phyloP scores from a whole-genome alignment of 139 green algal genomes.

The Desmodesmus armatus region DNA sequence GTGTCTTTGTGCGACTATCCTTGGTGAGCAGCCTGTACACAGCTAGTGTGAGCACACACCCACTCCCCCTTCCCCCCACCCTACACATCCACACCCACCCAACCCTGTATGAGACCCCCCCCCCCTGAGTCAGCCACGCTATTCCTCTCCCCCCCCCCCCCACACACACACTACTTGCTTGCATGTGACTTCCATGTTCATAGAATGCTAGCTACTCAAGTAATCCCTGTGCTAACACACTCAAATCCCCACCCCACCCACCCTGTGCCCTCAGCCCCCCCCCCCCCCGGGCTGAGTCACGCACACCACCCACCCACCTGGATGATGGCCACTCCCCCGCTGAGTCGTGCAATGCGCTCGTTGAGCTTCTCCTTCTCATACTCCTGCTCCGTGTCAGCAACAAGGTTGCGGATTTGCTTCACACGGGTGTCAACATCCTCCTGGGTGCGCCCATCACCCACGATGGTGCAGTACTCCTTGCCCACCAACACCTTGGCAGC shows the following conservation, averaged over 20 bases:
- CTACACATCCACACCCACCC: neutral
- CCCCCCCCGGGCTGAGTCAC: neutral
- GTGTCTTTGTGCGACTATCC: too few relatives aligned
- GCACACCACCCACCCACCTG: slow-evolving; percentile 74
- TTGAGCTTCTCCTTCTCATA: slow-evolving; percentile 99
- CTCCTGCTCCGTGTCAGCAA: slow-evolving; percentile 86
- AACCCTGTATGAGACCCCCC: too few relatives aligned
- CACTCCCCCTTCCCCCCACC: too few relatives aligned
- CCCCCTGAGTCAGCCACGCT: too few relatives aligned
- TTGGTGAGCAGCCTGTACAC: too few relatives aligned
- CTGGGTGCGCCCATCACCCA: slow-evolving; percentile 91
- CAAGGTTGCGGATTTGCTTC: slow-evolving; percentile 95
- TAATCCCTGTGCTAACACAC: too few relatives aligned
- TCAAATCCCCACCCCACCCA: too few relatives aligned
- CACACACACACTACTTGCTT: neutral
- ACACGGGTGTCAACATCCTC: slow-evolving; percentile 90
- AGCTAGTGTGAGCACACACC: too few relatives aligned
- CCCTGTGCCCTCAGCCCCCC: too few relatives aligned
- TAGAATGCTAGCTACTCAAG: too few relatives aligned
- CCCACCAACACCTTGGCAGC: slow-evolving; percentile 91
- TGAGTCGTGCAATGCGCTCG: slow-evolving; percentile 97
- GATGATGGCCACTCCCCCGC: slow-evolving; percentile 98
- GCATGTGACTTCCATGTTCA: neutral
- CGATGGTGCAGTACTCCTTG: slow-evolving; percentile 98
- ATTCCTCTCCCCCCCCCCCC: too few relatives aligned